phyloP scores from a whole-genome alignment of 352 stramenopile species.

The Halophytophthora polymorphica region DNA sequence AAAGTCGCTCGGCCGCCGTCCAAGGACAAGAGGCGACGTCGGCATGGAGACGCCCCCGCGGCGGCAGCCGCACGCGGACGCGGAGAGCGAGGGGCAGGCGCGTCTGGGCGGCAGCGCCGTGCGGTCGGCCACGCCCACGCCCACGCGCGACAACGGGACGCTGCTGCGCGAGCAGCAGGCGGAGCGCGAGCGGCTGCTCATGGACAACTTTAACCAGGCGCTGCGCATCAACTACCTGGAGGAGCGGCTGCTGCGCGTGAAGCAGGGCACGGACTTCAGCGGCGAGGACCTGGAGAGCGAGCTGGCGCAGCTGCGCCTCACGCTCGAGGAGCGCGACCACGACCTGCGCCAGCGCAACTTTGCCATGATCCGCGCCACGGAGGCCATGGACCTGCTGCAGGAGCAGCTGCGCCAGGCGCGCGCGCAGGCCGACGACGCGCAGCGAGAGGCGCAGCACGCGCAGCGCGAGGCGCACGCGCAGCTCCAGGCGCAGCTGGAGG shows the following conservation, averaged over 20 bases:
- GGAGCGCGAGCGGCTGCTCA: conserved; percentile 54
- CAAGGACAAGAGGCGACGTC: too few relatives aligned
- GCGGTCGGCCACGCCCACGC: too few relatives aligned
- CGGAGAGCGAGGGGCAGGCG: too few relatives aligned
- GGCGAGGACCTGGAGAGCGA: conserved; percentile 65
- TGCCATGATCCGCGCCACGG: conserved; percentile 56
- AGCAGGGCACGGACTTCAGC: conserved; percentile 56
- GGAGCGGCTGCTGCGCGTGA: conserved; percentile 59
- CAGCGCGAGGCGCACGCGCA: conserved; percentile 1
- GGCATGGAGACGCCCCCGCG: too few relatives aligned
- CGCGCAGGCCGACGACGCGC: too few relatives aligned
- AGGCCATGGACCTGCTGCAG: conserved; percentile 13
- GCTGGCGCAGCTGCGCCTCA: conserved; percentile 46
- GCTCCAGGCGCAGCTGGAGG: conserved; percentile 26
- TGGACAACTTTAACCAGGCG: conserved; percentile 77
- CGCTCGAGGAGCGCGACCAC: conserved; percentile 61
- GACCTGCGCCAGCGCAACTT: conserved; percentile 57
- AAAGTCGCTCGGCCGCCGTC: too few relatives aligned
- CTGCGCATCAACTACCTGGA: conserved; percentile 64
- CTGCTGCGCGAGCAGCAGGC: conserved; percentile 56
- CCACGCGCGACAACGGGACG: conserved; percentile 19
- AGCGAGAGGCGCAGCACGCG: conserved; percentile 1
- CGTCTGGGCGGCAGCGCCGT: too few relatives aligned
- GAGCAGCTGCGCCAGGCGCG: conserved; percentile 2
- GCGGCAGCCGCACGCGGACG: too few relatives aligned